Conservation (phyloP, 2,329 filamentous ascomycete genomes). For the Nothophaeocryptopus gaeumannii region DNA sequence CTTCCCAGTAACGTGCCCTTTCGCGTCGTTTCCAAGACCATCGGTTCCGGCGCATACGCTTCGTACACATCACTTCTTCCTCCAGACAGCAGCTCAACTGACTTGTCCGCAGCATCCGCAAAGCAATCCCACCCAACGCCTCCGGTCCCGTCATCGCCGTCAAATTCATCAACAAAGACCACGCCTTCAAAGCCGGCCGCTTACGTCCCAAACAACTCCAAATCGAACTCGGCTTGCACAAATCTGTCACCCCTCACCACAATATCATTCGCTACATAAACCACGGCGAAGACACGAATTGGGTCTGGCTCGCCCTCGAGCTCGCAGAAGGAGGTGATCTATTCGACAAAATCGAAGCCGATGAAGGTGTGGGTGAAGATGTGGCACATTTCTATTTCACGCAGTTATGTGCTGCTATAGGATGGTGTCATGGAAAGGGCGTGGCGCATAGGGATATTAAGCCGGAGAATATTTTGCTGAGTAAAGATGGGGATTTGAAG, state of each 20-base stretch:
- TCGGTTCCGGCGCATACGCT: constrained; percentile 94
- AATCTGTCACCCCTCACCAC: constrained; percentile 74
- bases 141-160: constrained; percentile 83
- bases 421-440: constrained; percentile 94
- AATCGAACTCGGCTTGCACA: constrained; percentile 89
- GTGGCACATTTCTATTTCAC: constrained; percentile 96
- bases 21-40: constrained; percentile 91
- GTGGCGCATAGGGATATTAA: constrained; percentile 75
- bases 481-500: constrained; percentile 80
- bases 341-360: constrained; percentile 99
- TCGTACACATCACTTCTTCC: constrained; percentile 61
- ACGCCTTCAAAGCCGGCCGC: constrained; percentile 83
- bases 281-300: constrained; percentile 77
- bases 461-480: constrained; percentile 92
- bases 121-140: constrained; percentile 72
- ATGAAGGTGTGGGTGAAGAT: constrained; percentile 89
- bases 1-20: constrained; percentile 84
- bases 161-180: constrained; percentile 98
- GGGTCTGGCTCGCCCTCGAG: constrained; percentile 99
- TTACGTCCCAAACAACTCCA: constrained; percentile 84
- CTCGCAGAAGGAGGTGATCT: constrained; percentile 91
- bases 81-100: not conserved
- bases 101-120: constrained; percentile 69
- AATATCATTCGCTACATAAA: constrained; percentile 94
- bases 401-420: constrained; percentile 84